Base-by-base conservation (phyloP, 805 yeast species). In the Myxozyma nipponensis region DNA sequence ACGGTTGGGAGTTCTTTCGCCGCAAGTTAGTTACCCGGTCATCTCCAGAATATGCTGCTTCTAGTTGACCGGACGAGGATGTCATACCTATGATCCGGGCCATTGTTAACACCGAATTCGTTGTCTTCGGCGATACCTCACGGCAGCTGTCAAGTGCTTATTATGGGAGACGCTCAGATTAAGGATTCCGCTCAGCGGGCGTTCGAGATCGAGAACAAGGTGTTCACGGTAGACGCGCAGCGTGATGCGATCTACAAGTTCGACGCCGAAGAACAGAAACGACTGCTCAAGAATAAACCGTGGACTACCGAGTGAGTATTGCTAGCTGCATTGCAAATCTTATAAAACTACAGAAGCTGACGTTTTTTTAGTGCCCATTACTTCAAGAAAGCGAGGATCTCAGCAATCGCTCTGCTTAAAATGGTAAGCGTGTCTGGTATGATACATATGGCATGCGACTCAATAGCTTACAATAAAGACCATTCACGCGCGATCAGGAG, bases 401-500 rank as follows among this genome's bases (percentile, higher is more conserved):
- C 95, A 1, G 73, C 86, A 1, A 65, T 85, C 26, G 95, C 95
- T 0, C 64, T 85, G 39, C 66, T 78, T 52, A 87, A 87, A 62
- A 88, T 89, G 85, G 41, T 26, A 45, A 34, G 23, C 15, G 15
- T 13, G 10, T 28, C 37, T 17, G 9, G 13, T 28, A 9, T 28
- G 13, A 13, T 9, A 7, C 13, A 28, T 28, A 9, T 28, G 13
- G 32, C 7, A 7, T 28, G 32, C 13, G 32, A 28, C 7, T 28
- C 13, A 28, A 74, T 51, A 84, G 23, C 23, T 21, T 9, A 21
- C 40, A 9, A n/a, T 84, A 60, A 83, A 86, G 82, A 67, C 84
- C 1, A 71, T 79, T 13, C 96, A 89, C 67, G 90, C 96, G 1
- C 72, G 84, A 22, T 72, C 82, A 0, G 97, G 97, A 3, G 95